A percentile compares a stretch with the other conserved stretches of the same genome.
phyloP scores from a whole-genome alignment of 148 eudicot genomes.

The Pouteria glomerata region DNA sequence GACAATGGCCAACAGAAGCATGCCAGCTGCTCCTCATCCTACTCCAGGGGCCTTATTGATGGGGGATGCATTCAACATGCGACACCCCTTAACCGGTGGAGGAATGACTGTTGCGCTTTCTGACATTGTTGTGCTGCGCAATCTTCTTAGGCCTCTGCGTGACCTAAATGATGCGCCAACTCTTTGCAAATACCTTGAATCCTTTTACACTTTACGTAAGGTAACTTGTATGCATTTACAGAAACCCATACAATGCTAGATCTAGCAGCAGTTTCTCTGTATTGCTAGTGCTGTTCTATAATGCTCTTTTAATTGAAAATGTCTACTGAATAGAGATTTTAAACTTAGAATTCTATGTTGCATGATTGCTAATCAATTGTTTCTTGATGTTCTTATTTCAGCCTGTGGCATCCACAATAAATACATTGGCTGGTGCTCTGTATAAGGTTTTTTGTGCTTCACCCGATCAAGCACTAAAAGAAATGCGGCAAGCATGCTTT shows the following conservation, averaged over 20 bases:
- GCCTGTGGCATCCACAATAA: conserved; percentile 93
- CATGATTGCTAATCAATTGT: neutral
- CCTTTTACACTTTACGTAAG: conserved; percentile 82
- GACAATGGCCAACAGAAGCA: conserved; percentile 82
- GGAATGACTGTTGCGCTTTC: conserved; percentile 95
- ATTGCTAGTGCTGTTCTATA: neutral
- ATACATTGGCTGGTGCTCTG: conserved; percentile 81
- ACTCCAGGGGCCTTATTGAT: conserved; percentile 79
- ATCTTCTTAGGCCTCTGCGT: conserved; percentile 64
- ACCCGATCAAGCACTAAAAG: conserved; percentile 67
- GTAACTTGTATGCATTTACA: conserved; percentile 21
- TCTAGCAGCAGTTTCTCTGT: neutral
- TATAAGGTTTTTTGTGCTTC: conserved; percentile 76
- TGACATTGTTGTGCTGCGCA: conserved; percentile 67
- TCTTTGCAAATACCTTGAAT: conserved; percentile 76
- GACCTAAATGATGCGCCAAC: conserved; percentile 63
- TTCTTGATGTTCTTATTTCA: conserved; percentile 19
- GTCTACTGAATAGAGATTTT: no score
- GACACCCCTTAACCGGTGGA: conserved; percentile 89
- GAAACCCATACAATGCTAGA: neutral
- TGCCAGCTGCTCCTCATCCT: conserved; percentile 79
- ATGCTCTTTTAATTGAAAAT: neutral
- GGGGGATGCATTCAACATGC: conserved; percentile 97
- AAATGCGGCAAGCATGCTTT: conserved; percentile 85
- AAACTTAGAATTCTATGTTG: neutral